phyloP scores from a whole-genome alignment of 2,329 filamentous ascomycete species.

The Talaromyces pinophilus region DNA sequence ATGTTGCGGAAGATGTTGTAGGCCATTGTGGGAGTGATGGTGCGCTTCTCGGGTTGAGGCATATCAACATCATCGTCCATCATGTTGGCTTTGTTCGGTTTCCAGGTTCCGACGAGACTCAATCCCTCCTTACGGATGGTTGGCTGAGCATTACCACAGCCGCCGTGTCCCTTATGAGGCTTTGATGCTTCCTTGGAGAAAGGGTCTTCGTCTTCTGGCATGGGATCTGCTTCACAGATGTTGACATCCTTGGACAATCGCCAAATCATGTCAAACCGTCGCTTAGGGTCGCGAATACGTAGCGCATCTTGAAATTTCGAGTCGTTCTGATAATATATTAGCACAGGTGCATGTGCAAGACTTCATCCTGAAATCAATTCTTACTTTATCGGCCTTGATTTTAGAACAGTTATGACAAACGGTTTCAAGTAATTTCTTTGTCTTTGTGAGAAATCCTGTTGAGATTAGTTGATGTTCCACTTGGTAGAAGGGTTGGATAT shows the following conservation, averaged over 20 bases:
- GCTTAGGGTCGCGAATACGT: constrained; percentile 84
- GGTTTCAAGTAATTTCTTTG: constrained; percentile 98
- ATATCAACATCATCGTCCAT: constrained; percentile 65
- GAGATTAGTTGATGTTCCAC: constrained; percentile 26
- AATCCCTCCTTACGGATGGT: constrained; percentile 84
- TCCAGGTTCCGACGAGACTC: constrained; percentile 76
- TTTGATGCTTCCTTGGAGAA: constrained; percentile 61
- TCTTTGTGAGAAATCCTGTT: constrained; percentile 92
- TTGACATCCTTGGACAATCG: constrained; percentile 85
- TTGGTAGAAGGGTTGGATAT: neutral
- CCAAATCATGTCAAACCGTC: constrained; percentile 91
- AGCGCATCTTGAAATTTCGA: constrained; percentile 80
- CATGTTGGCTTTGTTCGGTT: constrained; percentile 65
- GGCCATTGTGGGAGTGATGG: constrained; percentile 80
- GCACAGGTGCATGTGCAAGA: constrained; percentile 20
- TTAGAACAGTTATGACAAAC: constrained; percentile 99
- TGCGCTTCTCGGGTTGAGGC: constrained; percentile 74
- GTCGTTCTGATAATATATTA: constrained; percentile 67
- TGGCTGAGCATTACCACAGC: constrained; percentile 89
- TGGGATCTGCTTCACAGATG: constrained; percentile 77
- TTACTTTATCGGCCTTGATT: constrained; percentile 96
- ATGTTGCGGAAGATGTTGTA: constrained; percentile 86
- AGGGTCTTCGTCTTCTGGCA: constrained; percentile 68
- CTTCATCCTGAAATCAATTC: constrained; percentile 50
- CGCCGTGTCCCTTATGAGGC: constrained; percentile 68